Conservation (phyloP, 441 rosid genomes). For the Isatis lusitanica region DNA sequence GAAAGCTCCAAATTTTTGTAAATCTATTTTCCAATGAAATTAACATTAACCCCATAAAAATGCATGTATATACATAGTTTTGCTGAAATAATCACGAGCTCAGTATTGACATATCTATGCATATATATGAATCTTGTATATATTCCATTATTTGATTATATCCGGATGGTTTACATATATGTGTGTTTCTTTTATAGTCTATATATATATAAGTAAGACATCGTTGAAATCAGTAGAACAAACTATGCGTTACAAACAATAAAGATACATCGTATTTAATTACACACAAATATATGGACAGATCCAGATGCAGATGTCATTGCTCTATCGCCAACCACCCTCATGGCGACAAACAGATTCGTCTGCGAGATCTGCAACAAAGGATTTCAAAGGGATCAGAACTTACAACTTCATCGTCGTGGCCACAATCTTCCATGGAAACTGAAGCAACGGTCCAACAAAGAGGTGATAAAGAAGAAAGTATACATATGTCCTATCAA, state of each 20-base stretch:
- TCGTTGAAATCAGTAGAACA: slow-evolving; percentile 6
- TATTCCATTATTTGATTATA: neutral
- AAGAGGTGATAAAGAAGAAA: slow-evolving; percentile 63
- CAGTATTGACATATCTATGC: slow-evolving; percentile 3
- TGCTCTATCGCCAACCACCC: slow-evolving; percentile 68
- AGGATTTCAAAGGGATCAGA: slow-evolving; percentile 92
- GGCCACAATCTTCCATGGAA: slow-evolving; percentile 97
- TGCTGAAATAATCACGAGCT: neutral
- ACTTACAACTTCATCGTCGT: slow-evolving; percentile 86
- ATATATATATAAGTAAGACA: neutral
- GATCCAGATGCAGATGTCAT: slow-evolving; percentile 47
- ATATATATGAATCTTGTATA: neutral
- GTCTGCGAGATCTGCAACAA: slow-evolving; percentile 88
- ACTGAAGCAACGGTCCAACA: slow-evolving; percentile 71
- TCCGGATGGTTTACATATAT: neutral
- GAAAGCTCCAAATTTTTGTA: neutral
- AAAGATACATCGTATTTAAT: neutral
- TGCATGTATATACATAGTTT: neutral
- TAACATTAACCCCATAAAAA: neutral
- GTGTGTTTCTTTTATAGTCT: neutral
- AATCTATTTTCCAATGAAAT: neutral
- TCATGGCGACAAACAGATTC: slow-evolving; percentile 85
- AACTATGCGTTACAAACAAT: neutral
- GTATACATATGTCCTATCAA: slow-evolving; percentile 88
- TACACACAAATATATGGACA: slow-evolving; percentile 9